These are phyloP conservation scores for Drechmeria coniospora DNA, from an alignment of 2,329 filamentous ascomycete genomes.

Conservation along the genomic window DNA sequence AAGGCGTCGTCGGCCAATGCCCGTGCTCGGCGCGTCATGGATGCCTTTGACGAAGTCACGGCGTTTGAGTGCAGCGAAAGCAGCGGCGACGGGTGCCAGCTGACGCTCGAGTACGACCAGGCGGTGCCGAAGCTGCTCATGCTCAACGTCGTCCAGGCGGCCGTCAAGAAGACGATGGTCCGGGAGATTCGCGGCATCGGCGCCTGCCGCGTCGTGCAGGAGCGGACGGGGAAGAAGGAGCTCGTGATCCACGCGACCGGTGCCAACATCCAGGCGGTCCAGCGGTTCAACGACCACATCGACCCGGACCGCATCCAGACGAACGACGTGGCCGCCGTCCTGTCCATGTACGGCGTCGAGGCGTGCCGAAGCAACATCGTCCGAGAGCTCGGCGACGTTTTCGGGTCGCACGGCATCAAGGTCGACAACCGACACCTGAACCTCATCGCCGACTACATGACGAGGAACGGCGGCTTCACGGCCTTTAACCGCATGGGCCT, in stretches of 20 bases:
- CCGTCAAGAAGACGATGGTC: conserved; percentile 63
- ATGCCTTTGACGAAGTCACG: conserved; percentile 50
- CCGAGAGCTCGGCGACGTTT: conserved; percentile 70
- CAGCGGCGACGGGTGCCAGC: conserved; percentile 57
- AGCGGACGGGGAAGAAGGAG: conserved; percentile 25
- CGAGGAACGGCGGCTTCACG: conserved; percentile 74
- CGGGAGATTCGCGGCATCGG: conserved; percentile 72
- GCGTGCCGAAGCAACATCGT: conserved; percentile 80
- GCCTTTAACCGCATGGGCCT: conserved; percentile 89
- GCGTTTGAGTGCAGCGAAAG: conserved; percentile 68
- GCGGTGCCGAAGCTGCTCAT: conserved; percentile 81
- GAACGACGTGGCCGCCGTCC: conserved; percentile 81
- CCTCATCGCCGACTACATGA: conserved; percentile 96
- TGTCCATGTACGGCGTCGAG: conserved; percentile 81
- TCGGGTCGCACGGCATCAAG: conserved; percentile 77
- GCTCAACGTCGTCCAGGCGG: conserved; percentile 75
- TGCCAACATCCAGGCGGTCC: conserved; percentile 82
- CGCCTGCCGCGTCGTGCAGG: conserved; percentile 51
- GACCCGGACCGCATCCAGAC: conserved; percentile 76
- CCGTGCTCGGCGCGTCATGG: conserved; percentile 49
- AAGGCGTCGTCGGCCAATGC: conserved; percentile 23
- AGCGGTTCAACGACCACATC: conserved; percentile 70
- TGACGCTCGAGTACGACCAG: conserved; percentile 71
- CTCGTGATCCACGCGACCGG: conserved; percentile 64
- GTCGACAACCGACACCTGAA: conserved; percentile 89